phyloP scores from a whole-genome alignment of 2,329 filamentous ascomycete species.

The Cordyceps pruinosa region DNA sequence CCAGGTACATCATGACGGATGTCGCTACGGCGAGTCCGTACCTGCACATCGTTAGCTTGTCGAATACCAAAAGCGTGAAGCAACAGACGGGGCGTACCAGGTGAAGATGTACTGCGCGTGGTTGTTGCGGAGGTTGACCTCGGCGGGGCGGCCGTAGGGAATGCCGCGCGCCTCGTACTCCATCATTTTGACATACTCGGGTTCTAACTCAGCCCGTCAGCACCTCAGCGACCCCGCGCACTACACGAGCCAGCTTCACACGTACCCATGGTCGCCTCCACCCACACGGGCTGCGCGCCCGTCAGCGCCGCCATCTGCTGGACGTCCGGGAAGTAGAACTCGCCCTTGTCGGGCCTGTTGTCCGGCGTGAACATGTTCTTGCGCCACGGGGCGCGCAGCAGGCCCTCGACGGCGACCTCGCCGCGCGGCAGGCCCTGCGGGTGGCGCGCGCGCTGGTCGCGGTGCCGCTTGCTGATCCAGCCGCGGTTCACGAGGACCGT shows the following conservation, averaged over 20 bases:
- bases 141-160: slow-evolving; percentile 78
- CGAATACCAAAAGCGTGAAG: background rate
- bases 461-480: slow-evolving; percentile 78
- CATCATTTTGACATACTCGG: slow-evolving; percentile 69
- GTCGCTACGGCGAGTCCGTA: slow-evolving; percentile 81
- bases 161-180: slow-evolving; percentile 74
- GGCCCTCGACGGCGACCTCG: slow-evolving; percentile 71
- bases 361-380: slow-evolving; percentile 97
- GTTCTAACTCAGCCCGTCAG: slow-evolving; percentile 44
- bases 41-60: slow-evolving; percentile 42
- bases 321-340: slow-evolving; percentile 95
- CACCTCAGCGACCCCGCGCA: background rate
- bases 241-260: slow-evolving; percentile 2
- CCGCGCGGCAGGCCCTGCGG: slow-evolving; percentile 59
- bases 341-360: slow-evolving; percentile 73
- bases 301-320: slow-evolving; percentile 78
- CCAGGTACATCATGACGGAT: slow-evolving; percentile 93
- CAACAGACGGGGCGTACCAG: slow-evolving; percentile 58
- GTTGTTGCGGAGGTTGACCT: slow-evolving; percentile 92
- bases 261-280: slow-evolving; percentile 90
- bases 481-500: slow-evolving; percentile 85
- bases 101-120: slow-evolving; percentile 98
- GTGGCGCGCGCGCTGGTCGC: slow-evolving; percentile 57
- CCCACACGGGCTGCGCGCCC: slow-evolving; percentile 83
- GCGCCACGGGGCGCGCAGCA: slow-evolving; percentile 86